Base-by-base conservation (phyloP, 2,329 filamentous ascomycete genomes). In the Xylariaceae sp. region DNA sequence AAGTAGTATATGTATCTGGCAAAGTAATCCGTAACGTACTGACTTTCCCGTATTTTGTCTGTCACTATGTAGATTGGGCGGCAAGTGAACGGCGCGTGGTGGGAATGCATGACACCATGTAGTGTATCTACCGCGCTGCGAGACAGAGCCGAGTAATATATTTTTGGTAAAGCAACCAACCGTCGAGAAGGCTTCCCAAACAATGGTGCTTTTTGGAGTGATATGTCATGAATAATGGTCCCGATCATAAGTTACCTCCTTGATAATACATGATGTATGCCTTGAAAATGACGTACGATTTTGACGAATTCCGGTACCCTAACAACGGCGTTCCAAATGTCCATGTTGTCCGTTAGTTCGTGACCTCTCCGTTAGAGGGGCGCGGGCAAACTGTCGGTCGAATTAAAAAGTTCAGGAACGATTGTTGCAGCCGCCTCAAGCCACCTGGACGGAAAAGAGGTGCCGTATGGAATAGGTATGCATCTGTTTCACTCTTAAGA, bases 381-480 rank as follows among this genome's bases (percentile, higher is more conserved):
- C 48, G 57, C 66, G 66, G 66, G 55, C 61, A 64, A 65, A 65
- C 56, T 59, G 63, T 68, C 66, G 67, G 67, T 64, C 58, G 53
- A 64, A 64, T 65, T 61, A 52, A 59, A 56, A 54, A 59, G 54
- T 53, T 58, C 51, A 60, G 54, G 58, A 61, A 65, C 61, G 64
- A 49, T 50, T 51, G 52, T 53, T 31, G 41, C 58, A 60, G 48
- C 31, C 53, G 35, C 62, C 19, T 61, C 57, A 64, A 62, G 64
- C 53, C 57, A 60, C 55, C 60, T 37, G 35, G 43, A 60, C 53
- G 50, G 43, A 54, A 63, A 42, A 3, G 39, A 19, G n/a, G 39
- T 40, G 26, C 8, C 39, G 6, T 19, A 40, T 19, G 39, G 12
- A 29, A 4, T 29, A 39, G 6, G 44, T 37, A 51, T 49, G 57